Percentiles rank a stretch among this genome's conserved stretches.
Conservation (phyloP, 192 early-diverging fungal genomes). For the Backusella tarrabulga region DNA sequence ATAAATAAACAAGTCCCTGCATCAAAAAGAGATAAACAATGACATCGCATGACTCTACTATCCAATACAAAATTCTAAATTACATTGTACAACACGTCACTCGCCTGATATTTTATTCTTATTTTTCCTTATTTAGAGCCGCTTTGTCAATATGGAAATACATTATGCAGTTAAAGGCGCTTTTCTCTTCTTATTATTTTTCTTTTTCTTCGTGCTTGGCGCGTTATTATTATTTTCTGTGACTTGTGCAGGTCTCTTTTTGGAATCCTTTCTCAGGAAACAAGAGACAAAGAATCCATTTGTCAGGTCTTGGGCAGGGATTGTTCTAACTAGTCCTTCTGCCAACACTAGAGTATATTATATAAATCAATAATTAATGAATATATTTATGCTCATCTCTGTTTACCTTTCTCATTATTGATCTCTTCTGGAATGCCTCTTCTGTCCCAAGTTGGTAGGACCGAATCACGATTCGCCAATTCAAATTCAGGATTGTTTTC, state of each 20-base stretch:
- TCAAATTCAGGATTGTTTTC: conserved; percentile 52
- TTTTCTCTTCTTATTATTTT: conserved; percentile 21
- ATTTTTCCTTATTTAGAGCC: too few species aligned
- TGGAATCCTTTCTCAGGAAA: conserved; percentile 64
- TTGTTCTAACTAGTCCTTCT: conserved; percentile 67
- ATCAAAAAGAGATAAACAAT: too few species aligned
- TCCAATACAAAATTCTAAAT: too few species aligned
- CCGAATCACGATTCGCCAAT: conserved; percentile 49
- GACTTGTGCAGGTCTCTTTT: conserved; percentile 9
- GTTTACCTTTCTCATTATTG: conserved; percentile 36
- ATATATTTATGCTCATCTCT: too few species aligned
- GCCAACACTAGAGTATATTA: conserved; percentile 42
- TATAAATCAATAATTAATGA: background rate
- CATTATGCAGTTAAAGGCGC: background rate
- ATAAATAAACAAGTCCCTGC: too few species aligned
- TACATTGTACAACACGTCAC: too few species aligned
- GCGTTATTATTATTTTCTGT: background rate
- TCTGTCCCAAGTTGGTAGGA: conserved; percentile 78
- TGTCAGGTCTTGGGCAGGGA: conserved; percentile 76
- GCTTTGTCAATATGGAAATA: too few species aligned
- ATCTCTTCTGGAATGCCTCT: conserved; percentile 66
- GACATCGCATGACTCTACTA: too few species aligned
- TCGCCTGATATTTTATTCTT: too few species aligned
- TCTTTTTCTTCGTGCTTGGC: conserved; percentile 19
- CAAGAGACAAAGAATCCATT: conserved; percentile 98